phyloP scores from a whole-genome alignment of 768 basidiomycete genomes.

The Saitozyma sp. region DNA sequence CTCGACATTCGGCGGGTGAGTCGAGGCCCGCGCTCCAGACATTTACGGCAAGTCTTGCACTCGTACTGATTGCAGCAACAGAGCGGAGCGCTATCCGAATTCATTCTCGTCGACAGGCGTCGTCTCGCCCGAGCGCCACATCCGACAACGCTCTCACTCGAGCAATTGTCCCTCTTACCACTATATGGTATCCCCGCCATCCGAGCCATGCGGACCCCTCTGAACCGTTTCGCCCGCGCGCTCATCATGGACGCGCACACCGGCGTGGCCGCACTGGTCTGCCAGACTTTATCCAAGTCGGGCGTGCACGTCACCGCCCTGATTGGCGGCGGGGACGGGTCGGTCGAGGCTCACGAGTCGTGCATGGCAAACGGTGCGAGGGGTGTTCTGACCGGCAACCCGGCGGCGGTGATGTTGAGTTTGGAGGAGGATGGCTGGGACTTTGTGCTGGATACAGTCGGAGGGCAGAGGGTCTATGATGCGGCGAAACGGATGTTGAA shows the following conservation, averaged over 20 bases:
- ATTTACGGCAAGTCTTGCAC: conserved; percentile 7
- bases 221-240: conserved; percentile 55
- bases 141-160: conserved; percentile 61
- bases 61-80: conserved; percentile 70
- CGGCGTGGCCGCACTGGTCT: conserved; percentile 69
- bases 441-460: conserved; percentile 77
- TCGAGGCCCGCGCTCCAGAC: conserved; percentile 8
- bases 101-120: conserved; percentile 77
- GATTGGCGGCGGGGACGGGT: conserved; percentile 55
- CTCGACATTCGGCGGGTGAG: conserved; percentile 76
- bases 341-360: conserved; percentile 55
- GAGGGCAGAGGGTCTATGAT: conserved; percentile 77
- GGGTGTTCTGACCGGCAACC: conserved; percentile 67
- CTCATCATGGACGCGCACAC: conserved; percentile 61
- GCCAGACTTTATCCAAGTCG: conserved; percentile 69
- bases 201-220: conserved; percentile 72
- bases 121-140: conserved; percentile 72
- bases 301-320: conserved; percentile 79
- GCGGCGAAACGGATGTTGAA: conserved; percentile 65
- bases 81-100: conserved; percentile 87
- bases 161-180: conserved; percentile 78
- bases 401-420: conserved; percentile 61
- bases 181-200: conserved; percentile 77
- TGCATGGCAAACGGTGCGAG: conserved; percentile 72
- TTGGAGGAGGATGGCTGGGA: conserved; percentile 62